Evolutionary conservation across 2,329 filamentous ascomycete species (phyloP).

Genomic region (Sarocladiaceae sp.): DNA sequence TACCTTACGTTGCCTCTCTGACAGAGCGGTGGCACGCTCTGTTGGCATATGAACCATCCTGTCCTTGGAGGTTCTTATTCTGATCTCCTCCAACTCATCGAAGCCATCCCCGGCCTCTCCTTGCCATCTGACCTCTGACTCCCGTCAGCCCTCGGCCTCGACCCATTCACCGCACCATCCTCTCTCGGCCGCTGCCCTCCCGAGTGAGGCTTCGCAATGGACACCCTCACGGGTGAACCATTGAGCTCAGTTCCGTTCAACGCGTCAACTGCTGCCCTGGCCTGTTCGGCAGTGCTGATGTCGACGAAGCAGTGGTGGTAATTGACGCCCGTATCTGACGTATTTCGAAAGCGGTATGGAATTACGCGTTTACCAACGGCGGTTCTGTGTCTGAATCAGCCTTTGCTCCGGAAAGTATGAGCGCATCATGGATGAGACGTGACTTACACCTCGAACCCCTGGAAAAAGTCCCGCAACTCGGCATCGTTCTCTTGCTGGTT

Average conservation of each 20-base stretch:
- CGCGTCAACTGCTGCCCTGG: slow-evolving; percentile 40
- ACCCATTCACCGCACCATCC: neutral
- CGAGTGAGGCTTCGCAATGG: neutral
- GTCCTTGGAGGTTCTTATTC: too few relatives aligned
- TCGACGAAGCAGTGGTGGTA: slow-evolving; percentile 64
- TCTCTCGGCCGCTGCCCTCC: neutral
- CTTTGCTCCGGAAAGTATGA: neutral
- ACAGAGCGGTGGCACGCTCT: too few relatives aligned
- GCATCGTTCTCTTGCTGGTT: slow-evolving; percentile 39
- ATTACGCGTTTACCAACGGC: slow-evolving; percentile 48
- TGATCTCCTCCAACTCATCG: neutral
- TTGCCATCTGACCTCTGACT: neutral
- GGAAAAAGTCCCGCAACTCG: slow-evolving; percentile 41
- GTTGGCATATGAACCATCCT: too few relatives aligned
- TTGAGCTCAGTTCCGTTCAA: slow-evolving; percentile 28
- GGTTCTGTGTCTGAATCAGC: slow-evolving; percentile 11
- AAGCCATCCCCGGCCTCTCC: slow-evolving; percentile 3
- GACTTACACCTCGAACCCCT: slow-evolving; percentile 36
- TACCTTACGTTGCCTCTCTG: too few relatives aligned
- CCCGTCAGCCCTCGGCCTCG: neutral
- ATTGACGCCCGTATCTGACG: slow-evolving; percentile 32
- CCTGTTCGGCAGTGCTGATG: slow-evolving; percentile 48
- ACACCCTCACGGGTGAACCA: slow-evolving; percentile 8
- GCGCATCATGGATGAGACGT: neutral
- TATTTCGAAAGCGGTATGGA: slow-evolving; percentile 45